phyloP scores from a whole-genome alignment of 257 asterid species.

The Solanum pinnatisectum region DNA sequence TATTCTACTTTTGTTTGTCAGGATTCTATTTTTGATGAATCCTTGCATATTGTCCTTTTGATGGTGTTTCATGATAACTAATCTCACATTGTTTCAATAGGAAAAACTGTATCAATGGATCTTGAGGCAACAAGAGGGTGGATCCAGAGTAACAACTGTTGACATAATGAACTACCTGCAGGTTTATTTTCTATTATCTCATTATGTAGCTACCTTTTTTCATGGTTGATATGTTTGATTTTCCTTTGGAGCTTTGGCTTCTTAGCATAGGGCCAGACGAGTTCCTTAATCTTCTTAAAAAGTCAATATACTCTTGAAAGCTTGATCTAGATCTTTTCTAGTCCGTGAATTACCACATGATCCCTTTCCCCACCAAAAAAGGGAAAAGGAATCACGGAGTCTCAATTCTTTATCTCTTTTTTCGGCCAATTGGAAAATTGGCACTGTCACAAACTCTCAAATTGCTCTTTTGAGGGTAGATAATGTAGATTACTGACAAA shows the following conservation, averaged over 20 bases:
- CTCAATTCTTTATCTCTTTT: not conserved
- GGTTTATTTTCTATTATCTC: constrained; percentile 10
- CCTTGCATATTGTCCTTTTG: not conserved
- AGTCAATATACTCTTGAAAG: not conserved
- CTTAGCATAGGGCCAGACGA: not conserved
- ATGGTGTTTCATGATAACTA: not conserved
- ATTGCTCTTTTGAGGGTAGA: not conserved
- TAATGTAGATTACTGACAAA: not conserved
- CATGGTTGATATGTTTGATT: not conserved
- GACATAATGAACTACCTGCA: constrained; percentile 34
- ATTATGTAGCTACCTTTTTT: not conserved
- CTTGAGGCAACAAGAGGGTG: constrained; percentile 39
- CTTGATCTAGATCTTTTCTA: not conserved
- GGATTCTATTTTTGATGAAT: not conserved
- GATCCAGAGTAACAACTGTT: constrained; percentile 29
- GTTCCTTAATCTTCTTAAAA: not conserved
- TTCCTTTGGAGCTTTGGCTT: not conserved
- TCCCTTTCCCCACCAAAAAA: not conserved
- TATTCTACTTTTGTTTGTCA: not conserved
- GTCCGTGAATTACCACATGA: not conserved
- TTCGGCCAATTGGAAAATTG: not conserved
- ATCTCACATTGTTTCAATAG: constrained; percentile 6
- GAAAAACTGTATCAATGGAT: constrained; percentile 43
- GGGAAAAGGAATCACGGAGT: not conserved
- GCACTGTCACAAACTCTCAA: not conserved